These are phyloP conservation scores for Coemansia sp. DNA, from an alignment of 192 early-diverging fungal species.

Conservation along the genomic window DNA sequence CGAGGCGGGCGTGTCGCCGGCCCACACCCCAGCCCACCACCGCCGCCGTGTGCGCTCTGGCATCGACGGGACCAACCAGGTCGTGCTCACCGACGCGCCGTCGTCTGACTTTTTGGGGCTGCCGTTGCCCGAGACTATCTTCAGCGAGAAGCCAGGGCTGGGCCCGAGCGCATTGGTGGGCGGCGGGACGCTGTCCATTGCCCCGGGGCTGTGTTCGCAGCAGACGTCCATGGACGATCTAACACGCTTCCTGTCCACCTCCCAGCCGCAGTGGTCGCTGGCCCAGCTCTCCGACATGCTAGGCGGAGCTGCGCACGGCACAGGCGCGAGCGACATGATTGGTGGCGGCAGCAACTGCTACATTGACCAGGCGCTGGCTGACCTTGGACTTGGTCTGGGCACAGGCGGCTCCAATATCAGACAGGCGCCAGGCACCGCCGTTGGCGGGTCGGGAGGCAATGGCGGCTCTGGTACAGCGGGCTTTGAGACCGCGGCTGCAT, in stretches of 20 bases:
- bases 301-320: neutral
- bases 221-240: conserved; percentile 37
- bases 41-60: conserved; percentile 32
- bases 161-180: neutral
- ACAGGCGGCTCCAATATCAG: neutral
- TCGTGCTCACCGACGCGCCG: conserved; percentile 45
- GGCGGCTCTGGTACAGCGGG: neutral
- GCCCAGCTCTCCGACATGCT: conserved; percentile 50
- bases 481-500: conserved; percentile 5
- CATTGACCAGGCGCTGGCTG: conserved; percentile 40
- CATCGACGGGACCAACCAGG: conserved; percentile 9
- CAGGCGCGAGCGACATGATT: conserved; percentile 12
- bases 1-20: conserved; percentile 37
- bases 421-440: neutral
- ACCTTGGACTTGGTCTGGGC: conserved; percentile 31
- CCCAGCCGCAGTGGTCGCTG: conserved; percentile 49
- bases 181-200: conserved; percentile 17
- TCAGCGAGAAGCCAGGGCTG: conserved; percentile 34
- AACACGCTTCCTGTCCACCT: conserved; percentile 20
- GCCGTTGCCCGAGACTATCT: conserved; percentile 51
- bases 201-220: conserved; percentile 34
- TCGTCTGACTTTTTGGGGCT: conserved; percentile 54
- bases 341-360: conserved; percentile 25
- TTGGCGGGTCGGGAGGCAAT: neutral
- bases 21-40: conserved; percentile 6